Conservation (phyloP, 2,329 filamentous ascomycete genomes). For the Fusarium heterosporum region DNA sequence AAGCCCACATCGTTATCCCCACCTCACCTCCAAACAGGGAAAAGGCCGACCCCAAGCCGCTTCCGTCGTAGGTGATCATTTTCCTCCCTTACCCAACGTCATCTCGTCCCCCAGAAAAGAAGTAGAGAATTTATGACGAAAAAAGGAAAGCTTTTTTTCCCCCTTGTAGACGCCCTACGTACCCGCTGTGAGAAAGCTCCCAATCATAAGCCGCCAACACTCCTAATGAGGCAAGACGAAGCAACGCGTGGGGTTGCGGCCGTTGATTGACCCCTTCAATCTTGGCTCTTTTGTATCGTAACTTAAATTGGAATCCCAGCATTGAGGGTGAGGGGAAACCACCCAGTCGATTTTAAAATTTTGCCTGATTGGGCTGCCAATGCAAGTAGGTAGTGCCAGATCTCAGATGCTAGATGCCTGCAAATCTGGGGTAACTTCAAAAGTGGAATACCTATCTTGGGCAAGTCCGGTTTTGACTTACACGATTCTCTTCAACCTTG, state of each 20-base stretch:
- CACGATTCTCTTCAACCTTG: neutral
- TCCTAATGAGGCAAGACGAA: conserved; percentile 38
- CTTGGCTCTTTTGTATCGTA: conserved; percentile 26
- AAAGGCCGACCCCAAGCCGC: conserved; percentile 37
- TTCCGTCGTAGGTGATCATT: conserved; percentile 26
- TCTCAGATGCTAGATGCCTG: neutral
- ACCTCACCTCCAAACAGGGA: conserved; percentile 39
- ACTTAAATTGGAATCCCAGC: conserved; percentile 5
- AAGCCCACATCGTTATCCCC: conserved; percentile 27
- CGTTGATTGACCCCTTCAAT: neutral
- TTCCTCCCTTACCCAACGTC: conserved; percentile 21
- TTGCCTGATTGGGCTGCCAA: conserved; percentile 30
- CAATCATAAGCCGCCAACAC: conserved; percentile 32
- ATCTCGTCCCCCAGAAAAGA: conserved; percentile 12
- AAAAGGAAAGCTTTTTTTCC: conserved; percentile 52
- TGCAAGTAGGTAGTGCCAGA: neutral
- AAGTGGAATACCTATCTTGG: conserved; percentile 31
- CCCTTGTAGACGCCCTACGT: neutral
- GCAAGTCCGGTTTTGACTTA: conserved; percentile 22
- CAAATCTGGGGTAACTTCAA: conserved; percentile 12
- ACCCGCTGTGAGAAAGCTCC: conserved; percentile 8
- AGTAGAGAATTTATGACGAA: conserved; percentile 40
- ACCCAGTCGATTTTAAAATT: conserved; percentile 16
- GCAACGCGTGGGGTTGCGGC: neutral
- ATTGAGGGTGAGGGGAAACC: neutral